A percentile compares a stretch with the other conserved stretches of the same genome.
Conservation (phyloP, 257 asterid genomes). For the Thymus quinquecostatus region DNA sequence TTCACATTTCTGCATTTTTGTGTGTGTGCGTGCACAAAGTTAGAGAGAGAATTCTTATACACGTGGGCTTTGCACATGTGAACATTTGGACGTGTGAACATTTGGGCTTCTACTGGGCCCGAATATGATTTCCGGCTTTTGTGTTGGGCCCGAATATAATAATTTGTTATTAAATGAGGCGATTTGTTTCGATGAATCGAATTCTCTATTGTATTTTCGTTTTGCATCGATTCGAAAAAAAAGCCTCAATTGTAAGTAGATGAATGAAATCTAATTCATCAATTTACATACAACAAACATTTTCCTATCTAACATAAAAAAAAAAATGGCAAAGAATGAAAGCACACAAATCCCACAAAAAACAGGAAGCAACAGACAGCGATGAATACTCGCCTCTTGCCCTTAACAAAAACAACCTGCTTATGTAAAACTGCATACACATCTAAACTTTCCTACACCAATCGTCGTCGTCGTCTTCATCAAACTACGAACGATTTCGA, state of each 20-base stretch:
- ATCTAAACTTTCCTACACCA: not conserved
- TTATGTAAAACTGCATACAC: not conserved
- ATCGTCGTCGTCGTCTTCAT: not conserved
- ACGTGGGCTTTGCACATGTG: no score
- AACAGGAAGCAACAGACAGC: constrained; percentile 21
- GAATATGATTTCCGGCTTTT: no score
- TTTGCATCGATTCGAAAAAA: not conserved
- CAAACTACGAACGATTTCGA: constrained; percentile 24
- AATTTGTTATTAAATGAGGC: no score
- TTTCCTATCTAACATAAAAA: constrained; percentile 15
- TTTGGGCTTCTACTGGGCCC: no score
- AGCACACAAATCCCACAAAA: constrained; percentile 20
- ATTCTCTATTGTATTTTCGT: no score
- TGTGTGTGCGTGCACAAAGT: no score
- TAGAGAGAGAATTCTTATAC: no score
- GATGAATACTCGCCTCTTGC: not conserved
- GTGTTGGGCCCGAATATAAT: no score
- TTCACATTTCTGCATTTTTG: no score
- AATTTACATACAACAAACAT: constrained; percentile 30
- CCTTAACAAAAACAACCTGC: not conserved
- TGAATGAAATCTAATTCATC: constrained; percentile 10
- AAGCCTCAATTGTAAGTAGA: not conserved
- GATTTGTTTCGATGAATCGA: no score
- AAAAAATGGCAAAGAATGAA: constrained; percentile 28
- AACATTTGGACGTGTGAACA: no score